These are phyloP conservation scores for Salix dunnii DNA, from an alignment of 345 rosid species.

Conservation along the genomic window DNA sequence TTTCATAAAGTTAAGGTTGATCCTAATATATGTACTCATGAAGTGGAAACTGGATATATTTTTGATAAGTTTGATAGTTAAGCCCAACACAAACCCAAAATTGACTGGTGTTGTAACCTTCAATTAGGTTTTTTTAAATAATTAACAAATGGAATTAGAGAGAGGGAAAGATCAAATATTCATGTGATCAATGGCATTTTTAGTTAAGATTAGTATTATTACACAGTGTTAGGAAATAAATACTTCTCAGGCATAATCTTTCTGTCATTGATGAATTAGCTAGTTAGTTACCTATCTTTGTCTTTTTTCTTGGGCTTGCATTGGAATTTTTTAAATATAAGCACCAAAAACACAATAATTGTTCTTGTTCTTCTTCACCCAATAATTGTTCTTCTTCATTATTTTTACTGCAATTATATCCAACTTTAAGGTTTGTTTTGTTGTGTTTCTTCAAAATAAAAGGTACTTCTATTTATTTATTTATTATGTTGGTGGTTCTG, in stretches of 20 bases:
- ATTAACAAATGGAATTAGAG: neutral
- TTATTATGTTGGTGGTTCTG: neutral
- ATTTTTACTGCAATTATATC: constrained; percentile 26
- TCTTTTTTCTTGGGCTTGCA: neutral
- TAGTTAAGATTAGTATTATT: neutral
- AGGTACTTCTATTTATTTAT: neutral
- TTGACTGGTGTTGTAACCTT: neutral
- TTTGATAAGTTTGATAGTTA: too few species aligned
- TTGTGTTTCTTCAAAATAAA: neutral
- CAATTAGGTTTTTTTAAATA: neutral
- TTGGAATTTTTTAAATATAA: neutral
- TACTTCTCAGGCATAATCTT: too few species aligned
- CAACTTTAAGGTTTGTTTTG: constrained; percentile 45
- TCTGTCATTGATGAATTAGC: too few species aligned
- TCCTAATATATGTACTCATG: too few species aligned
- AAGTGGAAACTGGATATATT: too few species aligned
- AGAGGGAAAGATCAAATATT: too few species aligned
- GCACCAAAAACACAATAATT: neutral
- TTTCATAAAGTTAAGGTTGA: too few species aligned
- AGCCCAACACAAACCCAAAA: neutral
- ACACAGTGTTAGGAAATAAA: neutral
- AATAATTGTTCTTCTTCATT: constrained; percentile 34
- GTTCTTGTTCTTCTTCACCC: neutral
- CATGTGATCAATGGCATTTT: neutral
- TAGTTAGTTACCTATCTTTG: too few species aligned